Evolutionary conservation across 768 basidiomycete genomes (phyloP).

Genomic region (Trametopsis cervina): DNA sequence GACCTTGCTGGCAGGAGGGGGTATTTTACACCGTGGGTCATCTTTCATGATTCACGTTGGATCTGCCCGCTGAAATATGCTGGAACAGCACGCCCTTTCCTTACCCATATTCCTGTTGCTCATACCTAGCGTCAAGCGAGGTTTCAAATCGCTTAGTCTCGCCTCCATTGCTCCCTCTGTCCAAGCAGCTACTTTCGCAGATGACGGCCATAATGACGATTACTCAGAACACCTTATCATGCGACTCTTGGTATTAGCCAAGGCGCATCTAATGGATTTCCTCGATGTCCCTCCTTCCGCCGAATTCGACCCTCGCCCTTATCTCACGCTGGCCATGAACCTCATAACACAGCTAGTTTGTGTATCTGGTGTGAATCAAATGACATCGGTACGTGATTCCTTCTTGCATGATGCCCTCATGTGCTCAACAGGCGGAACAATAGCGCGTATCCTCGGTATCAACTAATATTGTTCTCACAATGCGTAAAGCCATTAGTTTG

Average conservation of each 20-base stretch:
- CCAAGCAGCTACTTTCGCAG: not conserved
- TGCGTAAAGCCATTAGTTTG: constrained; percentile 74
- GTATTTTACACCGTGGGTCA: constrained; percentile 72
- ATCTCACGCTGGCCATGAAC: constrained; percentile 54
- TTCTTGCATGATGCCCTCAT: not conserved
- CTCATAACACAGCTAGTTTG: constrained; percentile 74
- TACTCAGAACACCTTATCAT: not conserved
- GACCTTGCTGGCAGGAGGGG: constrained; percentile 77
- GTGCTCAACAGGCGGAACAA: not conserved
- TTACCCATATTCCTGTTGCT: constrained; percentile 72
- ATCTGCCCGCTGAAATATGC: not conserved
- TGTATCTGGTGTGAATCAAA: constrained; percentile 73
- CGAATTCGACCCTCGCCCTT: constrained; percentile 29
- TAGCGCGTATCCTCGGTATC: constrained; percentile 75
- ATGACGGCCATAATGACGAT: not conserved
- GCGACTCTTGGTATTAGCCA: not conserved
- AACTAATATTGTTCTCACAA: constrained; percentile 73
- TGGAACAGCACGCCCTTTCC: constrained; percentile 65
- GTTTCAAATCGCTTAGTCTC: constrained; percentile 41
- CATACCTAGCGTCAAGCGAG: constrained; percentile 46
- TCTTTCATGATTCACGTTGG: not conserved
- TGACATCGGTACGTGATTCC: constrained; percentile 57
- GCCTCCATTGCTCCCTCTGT: constrained; percentile 20
- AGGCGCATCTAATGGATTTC: not conserved
- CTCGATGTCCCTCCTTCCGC: not conserved